A percentile compares a stretch with the other conserved stretches of the same genome.
These are phyloP conservation scores for Cutaneotrichosporon sp. DNA, from an alignment of 1,284 basidiomycete genomes.

Conservation along the genomic window DNA sequence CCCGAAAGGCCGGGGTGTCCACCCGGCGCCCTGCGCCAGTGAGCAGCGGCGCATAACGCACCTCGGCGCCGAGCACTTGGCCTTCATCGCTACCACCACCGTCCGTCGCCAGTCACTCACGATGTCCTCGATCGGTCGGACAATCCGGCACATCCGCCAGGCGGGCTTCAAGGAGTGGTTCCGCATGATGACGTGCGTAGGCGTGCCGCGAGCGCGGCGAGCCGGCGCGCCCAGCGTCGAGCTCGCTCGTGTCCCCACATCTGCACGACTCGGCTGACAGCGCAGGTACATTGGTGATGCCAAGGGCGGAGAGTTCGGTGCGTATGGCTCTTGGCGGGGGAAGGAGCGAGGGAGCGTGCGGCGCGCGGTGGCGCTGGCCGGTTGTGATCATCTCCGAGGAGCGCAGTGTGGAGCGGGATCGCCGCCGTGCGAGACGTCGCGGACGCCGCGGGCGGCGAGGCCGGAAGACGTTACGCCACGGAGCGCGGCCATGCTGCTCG, in stretches of 20 bases:
- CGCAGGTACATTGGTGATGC: slow-evolving; percentile 86
- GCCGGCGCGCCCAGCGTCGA: background rate
- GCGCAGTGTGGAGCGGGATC: too few relatives aligned
- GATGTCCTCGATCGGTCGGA: slow-evolving; percentile 70
- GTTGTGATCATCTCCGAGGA: too few relatives aligned
- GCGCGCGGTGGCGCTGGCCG: too few relatives aligned
- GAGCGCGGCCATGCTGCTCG: too few relatives aligned
- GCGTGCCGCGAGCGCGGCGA: background rate
- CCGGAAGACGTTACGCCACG: too few relatives aligned
- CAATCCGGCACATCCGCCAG: slow-evolving; percentile 65
- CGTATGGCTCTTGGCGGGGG: too few relatives aligned
- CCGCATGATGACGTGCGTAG: slow-evolving; percentile 55
- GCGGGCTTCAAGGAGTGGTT: slow-evolving; percentile 77
- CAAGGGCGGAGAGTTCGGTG: slow-evolving; percentile 64
- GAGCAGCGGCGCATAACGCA: background rate
- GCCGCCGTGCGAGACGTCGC: too few relatives aligned
- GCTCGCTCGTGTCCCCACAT: too few relatives aligned
- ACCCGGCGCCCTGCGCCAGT: background rate
- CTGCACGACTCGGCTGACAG: slow-evolving; percentile 12
- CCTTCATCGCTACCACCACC: background rate
- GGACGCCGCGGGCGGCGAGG: too few relatives aligned
- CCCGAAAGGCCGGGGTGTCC: background rate
- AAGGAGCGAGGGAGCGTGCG: too few relatives aligned
- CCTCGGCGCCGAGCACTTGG: background rate
- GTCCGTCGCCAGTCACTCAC: slow-evolving; percentile 11